phyloP scores from a whole-genome alignment of 73 alveolate species.

The Paramecium sonneborni region DNA sequence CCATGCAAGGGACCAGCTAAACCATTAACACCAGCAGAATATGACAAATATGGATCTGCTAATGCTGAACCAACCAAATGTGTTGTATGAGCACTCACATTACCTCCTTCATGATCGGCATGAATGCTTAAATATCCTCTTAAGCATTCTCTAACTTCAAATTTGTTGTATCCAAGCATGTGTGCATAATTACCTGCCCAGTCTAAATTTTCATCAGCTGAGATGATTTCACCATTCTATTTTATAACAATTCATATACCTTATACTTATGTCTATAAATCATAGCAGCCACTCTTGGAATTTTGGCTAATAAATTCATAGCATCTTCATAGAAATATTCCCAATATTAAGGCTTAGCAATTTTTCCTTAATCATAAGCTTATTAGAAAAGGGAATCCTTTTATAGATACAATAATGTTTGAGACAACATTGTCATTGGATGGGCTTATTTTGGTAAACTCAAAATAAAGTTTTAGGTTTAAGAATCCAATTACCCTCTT shows the following conservation, averaged over 20 bases:
- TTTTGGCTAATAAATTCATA: conserved; percentile 80
- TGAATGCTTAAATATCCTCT: conserved; percentile 80
- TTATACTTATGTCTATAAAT: conserved; percentile 79
- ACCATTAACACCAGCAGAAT: conserved; percentile 90
- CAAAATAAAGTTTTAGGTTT: conserved; percentile 62
- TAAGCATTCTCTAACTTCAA: conserved; percentile 78
- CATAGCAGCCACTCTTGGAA: conserved; percentile 85
- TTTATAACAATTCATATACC: neutral
- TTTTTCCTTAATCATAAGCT: conserved; percentile 78
- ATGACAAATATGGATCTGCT: conserved; percentile 90
- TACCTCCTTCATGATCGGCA: conserved; percentile 93
- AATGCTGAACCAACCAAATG: conserved; percentile 93
- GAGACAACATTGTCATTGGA: conserved; percentile 86
- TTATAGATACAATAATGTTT: conserved; percentile 78
- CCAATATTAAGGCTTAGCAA: conserved; percentile 82
- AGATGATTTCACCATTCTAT: neutral
- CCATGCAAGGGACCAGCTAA: conserved; percentile 98
- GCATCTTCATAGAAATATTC: conserved; percentile 83
- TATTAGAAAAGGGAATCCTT: conserved; percentile 73
- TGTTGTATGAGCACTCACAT: conserved; percentile 89
- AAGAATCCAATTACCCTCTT: conserved; percentile 73
- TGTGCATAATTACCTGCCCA: conserved; percentile 81
- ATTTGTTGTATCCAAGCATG: conserved; percentile 78
- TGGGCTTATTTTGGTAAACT: conserved; percentile 77
- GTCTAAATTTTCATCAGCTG: conserved; percentile 56